Conservation (phyloP, 441 rosid genomes). For the Jatropha multifida region DNA sequence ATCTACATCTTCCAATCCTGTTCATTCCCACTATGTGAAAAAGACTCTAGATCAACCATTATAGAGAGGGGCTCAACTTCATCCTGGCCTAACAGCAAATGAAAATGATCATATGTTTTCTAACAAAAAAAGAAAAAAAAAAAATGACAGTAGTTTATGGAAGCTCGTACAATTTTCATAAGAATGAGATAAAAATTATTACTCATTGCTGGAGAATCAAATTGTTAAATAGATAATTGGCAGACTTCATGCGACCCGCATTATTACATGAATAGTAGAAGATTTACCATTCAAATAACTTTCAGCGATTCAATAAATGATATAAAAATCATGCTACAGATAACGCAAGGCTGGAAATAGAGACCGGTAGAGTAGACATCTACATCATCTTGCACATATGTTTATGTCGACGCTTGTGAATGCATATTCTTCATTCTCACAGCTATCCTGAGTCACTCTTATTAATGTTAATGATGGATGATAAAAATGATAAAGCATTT, state of each 20-base stretch:
- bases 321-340: slow-evolving; percentile 6
- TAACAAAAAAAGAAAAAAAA: background rate
- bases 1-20: too few species aligned
- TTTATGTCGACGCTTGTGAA: slow-evolving; percentile 9
- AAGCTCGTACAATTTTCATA: background rate
- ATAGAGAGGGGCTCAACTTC: too few species aligned
- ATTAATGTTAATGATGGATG: slow-evolving; percentile 9
- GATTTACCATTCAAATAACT: background rate
- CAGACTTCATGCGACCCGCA: background rate
- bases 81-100: too few species aligned
- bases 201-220: background rate
- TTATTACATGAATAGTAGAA: slow-evolving; percentile 7
- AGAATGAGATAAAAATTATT: background rate
- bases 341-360: background rate
- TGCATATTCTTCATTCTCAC: slow-evolving; percentile 15
- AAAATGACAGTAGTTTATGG: background rate
- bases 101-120: background rate
- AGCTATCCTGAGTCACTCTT: slow-evolving; percentile 16
- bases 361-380: slow-evolving; percentile 20
- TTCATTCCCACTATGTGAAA: too few species aligned
- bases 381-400: slow-evolving; percentile 18
- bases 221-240: background rate
- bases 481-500: background rate
- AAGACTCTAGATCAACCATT: too few species aligned
- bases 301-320: slow-evolving; percentile 20